Evolutionary conservation across 331 rosid genomes (phyloP).

Genomic region (Cydonia oblonga): DNA sequence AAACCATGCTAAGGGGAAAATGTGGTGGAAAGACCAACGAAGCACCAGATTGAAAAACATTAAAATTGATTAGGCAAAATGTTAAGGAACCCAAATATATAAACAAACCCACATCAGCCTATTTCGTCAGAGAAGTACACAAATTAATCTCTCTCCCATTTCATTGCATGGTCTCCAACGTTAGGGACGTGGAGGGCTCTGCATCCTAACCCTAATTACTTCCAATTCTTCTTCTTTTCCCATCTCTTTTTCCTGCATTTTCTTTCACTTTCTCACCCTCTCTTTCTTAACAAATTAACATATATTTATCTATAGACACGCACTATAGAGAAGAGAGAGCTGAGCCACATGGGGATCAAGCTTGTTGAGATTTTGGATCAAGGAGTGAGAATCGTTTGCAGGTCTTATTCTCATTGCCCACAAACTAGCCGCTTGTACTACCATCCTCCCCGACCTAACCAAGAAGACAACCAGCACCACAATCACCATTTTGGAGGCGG

Average conservation of each 20-base stretch:
- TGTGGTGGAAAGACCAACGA: not conserved
- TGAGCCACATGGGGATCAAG: constrained; percentile 25
- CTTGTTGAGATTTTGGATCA: constrained; percentile 40
- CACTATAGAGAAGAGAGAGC: not conserved
- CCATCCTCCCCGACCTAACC: not conserved
- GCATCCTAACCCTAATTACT: not conserved
- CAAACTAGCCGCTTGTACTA: not conserved
- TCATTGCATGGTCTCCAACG: not conserved
- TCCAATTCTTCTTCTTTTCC: not conserved
- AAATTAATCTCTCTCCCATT: no score
- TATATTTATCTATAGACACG: not conserved
- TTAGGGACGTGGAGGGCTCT: not conserved
- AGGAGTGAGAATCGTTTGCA: constrained; percentile 29
- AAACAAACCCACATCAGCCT: not conserved
- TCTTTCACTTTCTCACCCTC: not conserved
- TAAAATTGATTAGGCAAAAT: not conserved
- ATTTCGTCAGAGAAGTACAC: not conserved
- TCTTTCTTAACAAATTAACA: not conserved
- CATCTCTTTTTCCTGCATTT: not conserved
- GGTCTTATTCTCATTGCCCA: constrained; percentile 9
- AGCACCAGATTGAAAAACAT: not conserved
- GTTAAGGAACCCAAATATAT: not conserved
- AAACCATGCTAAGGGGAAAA: not conserved
- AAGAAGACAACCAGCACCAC: not conserved
- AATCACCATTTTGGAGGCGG: not conserved